Percentiles rank a stretch among this genome's conserved stretches.
Conservation (phyloP, 495 filamentous ascomycete species). For the Podospora australis region DNA sequence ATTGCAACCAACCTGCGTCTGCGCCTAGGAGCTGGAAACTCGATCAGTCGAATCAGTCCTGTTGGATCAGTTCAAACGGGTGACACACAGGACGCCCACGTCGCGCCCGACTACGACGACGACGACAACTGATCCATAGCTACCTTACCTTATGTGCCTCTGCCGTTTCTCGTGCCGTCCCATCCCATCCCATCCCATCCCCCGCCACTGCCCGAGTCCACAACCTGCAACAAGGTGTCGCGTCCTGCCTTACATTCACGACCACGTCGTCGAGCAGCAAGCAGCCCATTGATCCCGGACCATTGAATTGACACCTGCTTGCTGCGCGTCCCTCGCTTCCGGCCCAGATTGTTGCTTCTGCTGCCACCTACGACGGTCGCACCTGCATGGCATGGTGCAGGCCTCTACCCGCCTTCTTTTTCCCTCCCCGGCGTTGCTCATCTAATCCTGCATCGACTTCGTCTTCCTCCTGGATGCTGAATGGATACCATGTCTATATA, state of each 20-base stretch:
- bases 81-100: no score
- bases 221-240: no score
- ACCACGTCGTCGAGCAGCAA: no score
- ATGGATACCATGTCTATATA: constrained; percentile 24
- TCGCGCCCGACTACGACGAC: no score
- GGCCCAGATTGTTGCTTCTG: neutral
- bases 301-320: neutral
- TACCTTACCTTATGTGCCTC: no score
- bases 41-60: constrained; percentile 4
- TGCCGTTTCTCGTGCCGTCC: constrained; percentile 15
- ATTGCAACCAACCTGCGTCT: no score
- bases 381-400: constrained; percentile 30
- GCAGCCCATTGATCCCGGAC: no score
- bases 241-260: neutral
- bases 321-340: constrained; percentile 1
- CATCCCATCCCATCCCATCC: constrained; percentile 7
- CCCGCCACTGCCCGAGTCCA: constrained; percentile 1
- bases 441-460: constrained; percentile 10
- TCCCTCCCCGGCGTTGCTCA: no score
- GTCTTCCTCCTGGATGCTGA: constrained; percentile 4
- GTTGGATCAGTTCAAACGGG: no score
- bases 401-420: constrained; percentile 17
- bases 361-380: constrained; percentile 17
- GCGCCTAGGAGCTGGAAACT: no score
- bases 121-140: no score